These are phyloP conservation scores for Eimeria acervulina DNA, from an alignment of 169 alveolate genomes.

Conservation along the genomic window DNA sequence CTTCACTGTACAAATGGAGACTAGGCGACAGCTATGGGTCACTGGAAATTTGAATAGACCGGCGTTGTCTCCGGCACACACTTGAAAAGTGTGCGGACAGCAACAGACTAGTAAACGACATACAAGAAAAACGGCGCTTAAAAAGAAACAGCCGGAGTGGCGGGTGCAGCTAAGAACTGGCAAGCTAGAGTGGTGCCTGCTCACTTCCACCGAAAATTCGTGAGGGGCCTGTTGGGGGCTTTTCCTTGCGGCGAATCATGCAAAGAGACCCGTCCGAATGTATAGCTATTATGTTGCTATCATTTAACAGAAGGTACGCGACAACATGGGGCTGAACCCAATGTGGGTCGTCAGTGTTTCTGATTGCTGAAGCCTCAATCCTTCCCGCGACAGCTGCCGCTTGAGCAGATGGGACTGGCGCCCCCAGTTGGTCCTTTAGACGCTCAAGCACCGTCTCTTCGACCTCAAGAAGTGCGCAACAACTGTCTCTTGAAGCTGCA, in stretches of 20 bases:
- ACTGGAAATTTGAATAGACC: not conserved
- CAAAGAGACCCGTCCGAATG: constrained; percentile 48
- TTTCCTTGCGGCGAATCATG: constrained; percentile 57
- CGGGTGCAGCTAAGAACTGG: not conserved
- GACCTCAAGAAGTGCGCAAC: constrained; percentile 18
- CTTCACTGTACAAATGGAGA: not conserved
- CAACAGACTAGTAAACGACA: not conserved
- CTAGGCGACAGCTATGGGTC: not conserved
- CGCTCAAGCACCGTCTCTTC: constrained; percentile 23
- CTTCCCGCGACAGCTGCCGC: not conserved
- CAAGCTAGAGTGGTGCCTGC: constrained; percentile 22
- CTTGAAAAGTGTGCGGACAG: not conserved
- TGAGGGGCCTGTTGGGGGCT: constrained; percentile 9
- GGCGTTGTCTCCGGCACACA: not conserved
- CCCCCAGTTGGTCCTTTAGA: constrained; percentile 48
- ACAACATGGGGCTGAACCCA: not conserved
- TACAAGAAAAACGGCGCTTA: not conserved
- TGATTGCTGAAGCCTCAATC: constrained; percentile 3
- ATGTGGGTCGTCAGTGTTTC: not conserved
- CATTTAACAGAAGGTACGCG: constrained; percentile 10
- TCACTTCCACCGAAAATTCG: constrained; percentile 62
- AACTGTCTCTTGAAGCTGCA: not conserved
- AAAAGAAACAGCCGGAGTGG: not conserved
- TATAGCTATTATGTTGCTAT: not conserved
- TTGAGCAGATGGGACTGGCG: constrained; percentile 50